Conservation (phyloP, 495 filamentous ascomycete species). For the Annulohypoxylon maeteangense region DNA sequence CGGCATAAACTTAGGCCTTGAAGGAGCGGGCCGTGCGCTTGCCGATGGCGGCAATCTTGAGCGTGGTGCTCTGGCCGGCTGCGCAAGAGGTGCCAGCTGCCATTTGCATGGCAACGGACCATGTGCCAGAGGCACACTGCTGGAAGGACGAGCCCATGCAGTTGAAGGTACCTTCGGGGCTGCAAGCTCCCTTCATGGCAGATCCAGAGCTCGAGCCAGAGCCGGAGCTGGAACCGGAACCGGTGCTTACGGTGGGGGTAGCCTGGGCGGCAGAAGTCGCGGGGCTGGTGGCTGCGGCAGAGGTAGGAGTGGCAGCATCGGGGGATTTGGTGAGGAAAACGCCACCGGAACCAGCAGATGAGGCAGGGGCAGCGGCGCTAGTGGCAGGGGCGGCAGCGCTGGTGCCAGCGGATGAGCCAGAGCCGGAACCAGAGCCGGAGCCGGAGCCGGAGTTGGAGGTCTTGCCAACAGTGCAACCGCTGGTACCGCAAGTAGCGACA, state of each 20-base stretch:
- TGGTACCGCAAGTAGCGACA: conserved; percentile 41
- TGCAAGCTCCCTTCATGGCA: conserved; percentile 50
- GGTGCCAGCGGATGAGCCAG: conserved; percentile 29
- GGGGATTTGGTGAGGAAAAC: conserved; percentile 38
- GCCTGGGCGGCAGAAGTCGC: conserved; percentile 30
- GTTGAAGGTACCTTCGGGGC: conserved; percentile 57
- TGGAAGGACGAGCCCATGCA: conserved; percentile 57
- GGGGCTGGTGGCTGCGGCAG: conserved; percentile 9
- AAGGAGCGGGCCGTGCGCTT: conserved; percentile 41
- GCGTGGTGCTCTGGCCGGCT: conserved; percentile 44
- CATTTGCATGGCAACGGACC: conserved; percentile 53
- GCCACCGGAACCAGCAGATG: conserved; percentile 36
- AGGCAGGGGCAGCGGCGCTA: conserved; percentile 2
- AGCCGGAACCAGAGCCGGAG: conserved; percentile 36
- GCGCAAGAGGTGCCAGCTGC: conserved; percentile 53
- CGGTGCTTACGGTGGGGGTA: conserved; percentile 17
- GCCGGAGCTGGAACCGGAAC: conserved; percentile 25
- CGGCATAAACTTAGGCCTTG: conserved; percentile 39
- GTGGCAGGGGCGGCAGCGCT: conserved; percentile 34
- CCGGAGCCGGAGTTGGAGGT: conserved; percentile 32
- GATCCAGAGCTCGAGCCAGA: conserved; percentile 29
- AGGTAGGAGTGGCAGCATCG: conserved; percentile 16
- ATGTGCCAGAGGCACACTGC: conserved; percentile 56
- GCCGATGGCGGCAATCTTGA: conserved; percentile 46
- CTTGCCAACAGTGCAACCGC: conserved; percentile 28